Conservation (phyloP, 1,284 basidiomycete species). For the Entoloma clypeatum region DNA sequence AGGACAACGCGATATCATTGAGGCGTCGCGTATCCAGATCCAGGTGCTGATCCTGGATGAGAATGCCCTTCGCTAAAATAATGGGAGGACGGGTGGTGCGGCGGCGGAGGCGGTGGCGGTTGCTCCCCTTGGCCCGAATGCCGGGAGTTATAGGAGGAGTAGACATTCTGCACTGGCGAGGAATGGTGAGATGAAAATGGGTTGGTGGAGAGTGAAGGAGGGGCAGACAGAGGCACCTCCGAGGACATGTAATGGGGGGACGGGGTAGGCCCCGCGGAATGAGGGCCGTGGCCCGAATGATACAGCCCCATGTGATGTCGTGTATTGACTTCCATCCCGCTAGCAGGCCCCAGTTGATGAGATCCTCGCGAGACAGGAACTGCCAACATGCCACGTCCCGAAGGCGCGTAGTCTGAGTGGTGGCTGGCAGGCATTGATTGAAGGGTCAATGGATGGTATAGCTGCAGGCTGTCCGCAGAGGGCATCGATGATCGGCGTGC, state of each 20-base stretch:
- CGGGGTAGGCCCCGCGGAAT: slow-evolving; percentile 27
- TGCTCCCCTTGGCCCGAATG: slow-evolving; percentile 30
- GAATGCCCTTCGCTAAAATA: slow-evolving; percentile 37
- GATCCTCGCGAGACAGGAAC: slow-evolving; percentile 27
- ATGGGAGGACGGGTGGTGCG: no score
- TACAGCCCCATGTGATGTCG: slow-evolving; percentile 36
- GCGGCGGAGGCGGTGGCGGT: no score
- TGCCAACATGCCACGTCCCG: slow-evolving; percentile 35
- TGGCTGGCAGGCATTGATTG: slow-evolving; percentile 47
- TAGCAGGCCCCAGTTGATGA: slow-evolving; percentile 29
- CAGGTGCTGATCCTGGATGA: slow-evolving; percentile 42
- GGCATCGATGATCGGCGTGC: slow-evolving; percentile 44
- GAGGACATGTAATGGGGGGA: slow-evolving; percentile 39
- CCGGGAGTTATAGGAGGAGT: slow-evolving; percentile 32
- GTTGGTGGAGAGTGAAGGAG: slow-evolving; percentile 43
- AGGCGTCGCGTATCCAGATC: slow-evolving; percentile 45
- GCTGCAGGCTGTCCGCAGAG: slow-evolving; percentile 56
- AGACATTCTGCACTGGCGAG: slow-evolving; percentile 29
- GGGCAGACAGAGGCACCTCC: slow-evolving; percentile 51
- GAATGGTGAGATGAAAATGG: slow-evolving; percentile 42
- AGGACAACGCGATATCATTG: slow-evolving; percentile 29
- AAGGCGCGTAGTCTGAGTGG: slow-evolving; percentile 30
- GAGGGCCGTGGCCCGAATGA: slow-evolving; percentile 27
- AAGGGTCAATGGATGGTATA: slow-evolving; percentile 72
- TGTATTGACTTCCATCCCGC: slow-evolving; percentile 29